Conservation (phyloP, 352 stramenopile genomes). For the Globisporangium yorkense region DNA sequence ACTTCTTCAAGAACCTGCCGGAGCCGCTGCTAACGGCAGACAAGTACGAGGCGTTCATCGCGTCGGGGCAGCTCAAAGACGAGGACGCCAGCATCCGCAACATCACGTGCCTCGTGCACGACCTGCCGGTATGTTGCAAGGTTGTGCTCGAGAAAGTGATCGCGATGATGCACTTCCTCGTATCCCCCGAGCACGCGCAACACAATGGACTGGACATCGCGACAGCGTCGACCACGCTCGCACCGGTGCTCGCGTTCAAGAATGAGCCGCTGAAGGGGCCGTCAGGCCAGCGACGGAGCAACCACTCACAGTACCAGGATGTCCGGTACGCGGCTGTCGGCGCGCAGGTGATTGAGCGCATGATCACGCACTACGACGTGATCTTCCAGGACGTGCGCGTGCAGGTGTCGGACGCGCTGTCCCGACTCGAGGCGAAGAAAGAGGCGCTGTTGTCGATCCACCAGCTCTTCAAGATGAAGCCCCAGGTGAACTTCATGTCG, state of each 20-base stretch:
- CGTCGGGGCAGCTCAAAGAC: conserved; percentile 57
- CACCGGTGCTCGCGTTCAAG: conserved; percentile 76
- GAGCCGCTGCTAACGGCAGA: conserved; percentile 72
- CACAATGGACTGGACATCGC: conserved; percentile 66
- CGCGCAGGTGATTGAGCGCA: conserved; percentile 67
- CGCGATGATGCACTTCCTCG: conserved; percentile 58
- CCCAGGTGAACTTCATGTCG: conserved; percentile 58
- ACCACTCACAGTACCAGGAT: conserved; percentile 62
- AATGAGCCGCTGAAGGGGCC: conserved; percentile 38
- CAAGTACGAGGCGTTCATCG: conserved; percentile 79
- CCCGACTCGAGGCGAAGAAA: conserved; percentile 63
- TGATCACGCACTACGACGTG: conserved; percentile 67
- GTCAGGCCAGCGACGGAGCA: conserved; percentile 32
- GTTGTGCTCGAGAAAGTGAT: conserved; percentile 70
- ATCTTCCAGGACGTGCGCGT: conserved; percentile 73
- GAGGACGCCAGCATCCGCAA: conserved; percentile 74
- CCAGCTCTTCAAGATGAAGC: conserved; percentile 62
- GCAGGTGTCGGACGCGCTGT: conserved; percentile 55
- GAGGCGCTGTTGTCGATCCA: conserved; percentile 52
- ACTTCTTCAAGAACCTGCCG: conserved; percentile 76
- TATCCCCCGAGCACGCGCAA: conserved; percentile 47
- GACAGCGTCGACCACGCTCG: conserved; percentile 51
- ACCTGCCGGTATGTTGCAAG: conserved; percentile 61
- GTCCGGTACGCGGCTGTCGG: conserved; percentile 69
- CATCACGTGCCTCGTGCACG: conserved; percentile 74